Conservation (phyloP, 2,329 filamentous ascomycete species). For the Emmonsiellopsis sp. region DNA sequence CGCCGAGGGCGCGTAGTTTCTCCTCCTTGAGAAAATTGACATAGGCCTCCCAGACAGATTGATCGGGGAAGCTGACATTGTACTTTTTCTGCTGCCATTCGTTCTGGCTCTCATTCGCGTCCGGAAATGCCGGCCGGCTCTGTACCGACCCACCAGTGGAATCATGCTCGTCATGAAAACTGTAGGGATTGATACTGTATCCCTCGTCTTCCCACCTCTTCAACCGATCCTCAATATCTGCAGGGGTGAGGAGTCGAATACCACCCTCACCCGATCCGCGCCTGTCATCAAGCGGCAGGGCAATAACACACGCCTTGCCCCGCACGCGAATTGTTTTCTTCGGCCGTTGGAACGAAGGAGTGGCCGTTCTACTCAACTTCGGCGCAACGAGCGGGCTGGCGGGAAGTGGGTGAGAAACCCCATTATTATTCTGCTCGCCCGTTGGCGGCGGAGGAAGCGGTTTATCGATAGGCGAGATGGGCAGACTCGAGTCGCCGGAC, state of each 20-base stretch:
- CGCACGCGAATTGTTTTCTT: slow-evolving; percentile 69
- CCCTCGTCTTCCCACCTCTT: slow-evolving; percentile 35
- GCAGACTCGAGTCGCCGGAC: slow-evolving; percentile 7
- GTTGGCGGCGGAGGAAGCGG: slow-evolving; percentile 31
- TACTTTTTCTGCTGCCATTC: slow-evolving; percentile 26
- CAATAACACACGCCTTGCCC: slow-evolving; percentile 64
- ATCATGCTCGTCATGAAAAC: slow-evolving; percentile 19
- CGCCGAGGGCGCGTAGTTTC: slow-evolving; percentile 83
- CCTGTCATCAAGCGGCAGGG: slow-evolving; percentile 59
- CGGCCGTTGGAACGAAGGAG: slow-evolving; percentile 23
- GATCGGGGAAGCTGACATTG: slow-evolving; percentile 35
- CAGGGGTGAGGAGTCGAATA: slow-evolving; percentile 28
- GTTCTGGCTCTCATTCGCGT: slow-evolving; percentile 27
- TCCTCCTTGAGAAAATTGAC: slow-evolving; percentile 77
- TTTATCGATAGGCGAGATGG: slow-evolving; percentile 27
- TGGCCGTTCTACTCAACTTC: background rate
- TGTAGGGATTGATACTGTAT: slow-evolving; percentile 35
- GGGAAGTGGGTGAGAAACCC: slow-evolving; percentile 8
- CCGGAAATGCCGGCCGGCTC: slow-evolving; percentile 36
- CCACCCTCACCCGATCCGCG: slow-evolving; percentile 44
- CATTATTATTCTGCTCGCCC: slow-evolving; percentile 11
- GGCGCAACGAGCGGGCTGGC: background rate
- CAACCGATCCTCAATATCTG: slow-evolving; percentile 31
- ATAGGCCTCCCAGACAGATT: slow-evolving; percentile 63
- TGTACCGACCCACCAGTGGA: slow-evolving; percentile 14